Base-by-base conservation (phyloP, 2,329 filamentous ascomycete species). In the Trichoderma cornu-damae region DNA sequence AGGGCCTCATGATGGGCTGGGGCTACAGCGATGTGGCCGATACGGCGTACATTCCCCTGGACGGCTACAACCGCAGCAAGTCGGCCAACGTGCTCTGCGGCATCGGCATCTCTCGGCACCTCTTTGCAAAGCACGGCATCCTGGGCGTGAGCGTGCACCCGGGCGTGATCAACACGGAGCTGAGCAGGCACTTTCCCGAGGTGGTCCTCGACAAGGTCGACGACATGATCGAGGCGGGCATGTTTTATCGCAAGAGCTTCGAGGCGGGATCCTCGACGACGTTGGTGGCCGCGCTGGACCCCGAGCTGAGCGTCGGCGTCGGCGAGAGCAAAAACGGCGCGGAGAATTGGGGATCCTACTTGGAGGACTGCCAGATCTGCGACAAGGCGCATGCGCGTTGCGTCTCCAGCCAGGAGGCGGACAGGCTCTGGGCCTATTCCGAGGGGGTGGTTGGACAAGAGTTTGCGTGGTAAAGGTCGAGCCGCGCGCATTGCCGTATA, bases 351-450 rank as follows among this genome's bases (percentile, higher is more conserved):
- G 70, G 70, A 6, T 59, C 61, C 6, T 72, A 64, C 42, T 51
- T 72, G 8, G 50, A 57, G 3, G 64, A 71, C 49, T 71, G 66
- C 40, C 65, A 65, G 28, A 59, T 72, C 26, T 60, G 48, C 18
- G 55, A 58, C 34, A 49, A 59, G 54, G 24, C 59, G n/a, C 1
- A 56, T 34, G 1, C 59, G 60, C 14, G 32, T 59, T 22, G 60
- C 65, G 60, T 65, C 11, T 63, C 64, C 20, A 64, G 59, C 6
- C 62, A 66, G n/a, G 65, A 67, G 6, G 71, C 70, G 0, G 68
- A 71, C 40, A 67, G 60, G 54, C 50, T 73, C 48, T 73, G 71
- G 70, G 66, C 62, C 43, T 70, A 26, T 70, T n/a, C 68, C 3
- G 69, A 73, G 65, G 61, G 70, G 50, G 59, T 72, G 12, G 68